phyloP scores from a whole-genome alignment of 352 stramenopile species.

The Globisporangium irregulare region DNA sequence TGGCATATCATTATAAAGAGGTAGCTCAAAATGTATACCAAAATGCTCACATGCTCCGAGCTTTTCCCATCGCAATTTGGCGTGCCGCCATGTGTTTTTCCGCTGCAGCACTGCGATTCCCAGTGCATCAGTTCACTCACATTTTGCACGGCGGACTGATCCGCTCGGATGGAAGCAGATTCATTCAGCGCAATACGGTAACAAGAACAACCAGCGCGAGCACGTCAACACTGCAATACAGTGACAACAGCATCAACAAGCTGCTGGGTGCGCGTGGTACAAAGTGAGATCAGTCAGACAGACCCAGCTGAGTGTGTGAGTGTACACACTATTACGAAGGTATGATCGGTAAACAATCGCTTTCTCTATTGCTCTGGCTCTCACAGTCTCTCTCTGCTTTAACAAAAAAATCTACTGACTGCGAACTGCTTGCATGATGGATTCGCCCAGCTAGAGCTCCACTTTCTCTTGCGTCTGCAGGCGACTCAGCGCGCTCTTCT shows the following conservation, averaged over 20 bases:
- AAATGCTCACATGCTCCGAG: background rate
- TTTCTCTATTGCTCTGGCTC: background rate
- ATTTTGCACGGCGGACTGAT: background rate
- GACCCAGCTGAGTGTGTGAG: background rate
- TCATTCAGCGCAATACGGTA: background rate
- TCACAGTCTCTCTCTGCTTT: background rate
- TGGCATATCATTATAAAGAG: background rate
- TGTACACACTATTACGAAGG: background rate
- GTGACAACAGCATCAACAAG: too few species aligned
- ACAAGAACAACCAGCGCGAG: background rate
- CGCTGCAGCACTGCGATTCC: background rate
- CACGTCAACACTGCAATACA: background rate
- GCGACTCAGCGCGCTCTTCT: conserved; percentile 56
- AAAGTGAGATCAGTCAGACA: background rate
- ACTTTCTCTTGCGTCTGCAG: conserved; percentile 45
- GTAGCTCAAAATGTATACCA: background rate
- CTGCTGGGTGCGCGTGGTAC: background rate
- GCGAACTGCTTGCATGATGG: background rate
- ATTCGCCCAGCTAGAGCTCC: conserved; percentile 28
- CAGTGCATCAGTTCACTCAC: background rate
- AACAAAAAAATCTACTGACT: background rate
- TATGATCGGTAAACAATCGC: background rate
- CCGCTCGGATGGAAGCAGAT: background rate
- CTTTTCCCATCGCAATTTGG: background rate
- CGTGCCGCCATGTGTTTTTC: background rate